Percentiles rank a stretch among this genome's conserved stretches.
These are phyloP conservation scores for Nemania sp. DNA, from an alignment of 2,329 filamentous ascomycete species.

Conservation along the genomic window DNA sequence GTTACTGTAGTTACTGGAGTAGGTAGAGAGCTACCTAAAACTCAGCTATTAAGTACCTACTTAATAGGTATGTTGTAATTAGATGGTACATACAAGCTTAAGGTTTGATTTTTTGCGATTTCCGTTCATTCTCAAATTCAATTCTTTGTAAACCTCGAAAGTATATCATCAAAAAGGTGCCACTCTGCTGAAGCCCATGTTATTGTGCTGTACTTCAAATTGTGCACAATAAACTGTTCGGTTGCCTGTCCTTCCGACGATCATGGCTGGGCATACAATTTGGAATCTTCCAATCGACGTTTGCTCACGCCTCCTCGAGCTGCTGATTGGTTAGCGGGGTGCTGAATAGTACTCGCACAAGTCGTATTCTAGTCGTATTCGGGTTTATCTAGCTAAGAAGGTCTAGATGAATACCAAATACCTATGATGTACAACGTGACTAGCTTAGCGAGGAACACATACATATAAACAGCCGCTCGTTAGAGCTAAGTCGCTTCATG, in stretches of 20 bases:
- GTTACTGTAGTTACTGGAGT: too few species aligned
- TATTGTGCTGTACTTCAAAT: not conserved
- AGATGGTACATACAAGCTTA: too few species aligned
- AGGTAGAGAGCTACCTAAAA: too few species aligned
- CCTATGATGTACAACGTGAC: not conserved
- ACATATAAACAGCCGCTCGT: not conserved
- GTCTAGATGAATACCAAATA: not conserved
- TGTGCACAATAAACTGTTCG: constrained; percentile 3
- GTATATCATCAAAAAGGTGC: too few species aligned
- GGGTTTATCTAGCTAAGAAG: constrained; percentile 6
- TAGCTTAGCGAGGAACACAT: too few species aligned
- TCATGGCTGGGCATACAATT: constrained; percentile 23
- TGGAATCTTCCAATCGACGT: constrained; percentile 15
- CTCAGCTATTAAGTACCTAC: too few species aligned
- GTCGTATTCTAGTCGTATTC: constrained; percentile 27
- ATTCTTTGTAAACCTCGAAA: too few species aligned
- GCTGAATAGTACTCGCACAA: not conserved
- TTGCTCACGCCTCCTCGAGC: constrained; percentile 10
- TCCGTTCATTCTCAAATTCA: too few species aligned
- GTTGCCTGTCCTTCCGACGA: constrained; percentile 19
- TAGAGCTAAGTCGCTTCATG: not conserved
- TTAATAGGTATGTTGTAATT: too few species aligned
- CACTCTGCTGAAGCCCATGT: too few species aligned
- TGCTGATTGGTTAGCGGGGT: constrained; percentile 25
- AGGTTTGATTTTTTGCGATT: too few species aligned